These are phyloP conservation scores for Blastomyces percursus DNA, from an alignment of 2,329 filamentous ascomycete species.

Conservation along the genomic window DNA sequence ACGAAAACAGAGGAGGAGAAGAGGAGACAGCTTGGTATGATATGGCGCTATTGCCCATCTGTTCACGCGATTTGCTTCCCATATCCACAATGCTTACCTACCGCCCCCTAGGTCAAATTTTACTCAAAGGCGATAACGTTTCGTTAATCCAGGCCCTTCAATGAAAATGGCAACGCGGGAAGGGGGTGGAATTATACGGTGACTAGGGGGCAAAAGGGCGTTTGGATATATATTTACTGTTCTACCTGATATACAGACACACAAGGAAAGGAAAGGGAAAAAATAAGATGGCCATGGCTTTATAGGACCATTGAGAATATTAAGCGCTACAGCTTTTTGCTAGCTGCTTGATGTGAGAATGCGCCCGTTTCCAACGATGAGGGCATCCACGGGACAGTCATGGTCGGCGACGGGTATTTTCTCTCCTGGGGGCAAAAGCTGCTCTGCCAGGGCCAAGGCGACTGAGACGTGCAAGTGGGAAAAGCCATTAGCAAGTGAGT, in stretches of 20 bases:
- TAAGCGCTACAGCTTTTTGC: not conserved
- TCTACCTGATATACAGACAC: not conserved
- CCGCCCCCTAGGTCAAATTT: slow-evolving; percentile 58
- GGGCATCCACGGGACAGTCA: slow-evolving; percentile 70
- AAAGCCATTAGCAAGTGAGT: slow-evolving; percentile 7
- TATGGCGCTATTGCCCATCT: not conserved
- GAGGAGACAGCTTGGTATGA: slow-evolving; percentile 64
- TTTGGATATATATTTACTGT: slow-evolving; percentile 1
- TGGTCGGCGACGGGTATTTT: slow-evolving; percentile 62
- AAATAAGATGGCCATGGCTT: no score
- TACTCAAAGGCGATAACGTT: slow-evolving; percentile 82
- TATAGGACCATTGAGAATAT: not conserved
- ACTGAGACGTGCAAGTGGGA: slow-evolving; percentile 38
- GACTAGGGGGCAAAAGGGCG: slow-evolving; percentile 2
- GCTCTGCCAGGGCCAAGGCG: slow-evolving; percentile 76
- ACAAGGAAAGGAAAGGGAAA: not conserved
- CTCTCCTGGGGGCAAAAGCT: slow-evolving; percentile 57
- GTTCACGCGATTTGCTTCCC: slow-evolving; percentile 2
- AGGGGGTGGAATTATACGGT: not conserved
- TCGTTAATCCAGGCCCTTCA: slow-evolving; percentile 58
- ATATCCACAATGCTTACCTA: not conserved
- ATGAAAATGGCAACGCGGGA: slow-evolving; percentile 17
- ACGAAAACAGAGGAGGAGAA: slow-evolving; percentile 74
- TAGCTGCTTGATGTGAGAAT: slow-evolving; percentile 26
- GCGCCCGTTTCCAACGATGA: slow-evolving; percentile 61